Base-by-base conservation (phyloP, 2,329 filamentous ascomycete species). In the Xylaria sp. region DNA sequence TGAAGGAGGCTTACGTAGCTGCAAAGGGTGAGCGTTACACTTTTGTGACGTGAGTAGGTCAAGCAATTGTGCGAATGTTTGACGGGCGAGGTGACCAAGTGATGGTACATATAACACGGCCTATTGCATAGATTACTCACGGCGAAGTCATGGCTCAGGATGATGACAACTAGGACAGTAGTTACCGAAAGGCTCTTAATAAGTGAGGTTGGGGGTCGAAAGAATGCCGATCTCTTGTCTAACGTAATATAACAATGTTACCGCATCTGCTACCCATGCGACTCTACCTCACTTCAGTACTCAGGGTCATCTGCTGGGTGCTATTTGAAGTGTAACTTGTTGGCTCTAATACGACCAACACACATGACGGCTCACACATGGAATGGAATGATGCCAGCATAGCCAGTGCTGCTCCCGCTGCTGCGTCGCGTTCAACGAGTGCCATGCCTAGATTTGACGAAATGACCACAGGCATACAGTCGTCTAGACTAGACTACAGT, bases 361-460 rank as follows among this genome's bases (percentile, higher is more conserved):
- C 50, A 66, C 34, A 45, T 45, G 58, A 55, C 48, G n/a, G 34
- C 17, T 3, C 34, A 48, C 58, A 58, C 58, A 58, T 66, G 58
- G 53, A 62, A 53, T 21, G 14, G 24, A 36, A 34, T 42, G 21
- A 54, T 53, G 21, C 39, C 24, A 34, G 30, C 51, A 17, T 55
- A 34, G 14, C 24, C 47, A 17, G 11, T 11, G 30, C 19, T 48
- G 48, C 19, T 51, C n/a, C 24, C 47, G 24, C 17, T 30, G 39
- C 24, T 48, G n/a, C 17, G 34, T 19, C 8, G 14, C 30, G 21
- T 32, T 34, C 24, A 24, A 59, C 12, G 27, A 30, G 34, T 30
- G 17, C 32, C 48, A 42, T 21, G n/a, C 51, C 4, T 17, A 59
- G 36, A 30, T 12, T 55, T 19, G 42, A 65, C 47, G 55, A 39